Percentiles rank a stretch among this genome's conserved stretches.
Conservation (phyloP, 352 stramenopile species). For the Globisporangium polare region DNA sequence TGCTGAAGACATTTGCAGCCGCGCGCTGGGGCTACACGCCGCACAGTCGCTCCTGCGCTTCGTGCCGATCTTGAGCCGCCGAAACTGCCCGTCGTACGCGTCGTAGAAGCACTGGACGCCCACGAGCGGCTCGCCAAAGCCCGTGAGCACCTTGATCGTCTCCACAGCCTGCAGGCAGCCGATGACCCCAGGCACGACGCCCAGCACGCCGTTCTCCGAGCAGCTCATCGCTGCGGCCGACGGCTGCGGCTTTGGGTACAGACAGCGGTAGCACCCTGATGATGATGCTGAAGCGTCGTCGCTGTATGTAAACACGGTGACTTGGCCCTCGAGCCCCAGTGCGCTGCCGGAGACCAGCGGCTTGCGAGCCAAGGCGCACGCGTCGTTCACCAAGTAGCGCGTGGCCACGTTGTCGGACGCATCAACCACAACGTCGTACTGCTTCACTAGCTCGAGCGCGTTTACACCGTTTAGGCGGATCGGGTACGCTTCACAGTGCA, state of each 20-base stretch:
- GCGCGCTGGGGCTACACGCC: conserved; percentile 20
- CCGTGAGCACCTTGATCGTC: conserved; percentile 88
- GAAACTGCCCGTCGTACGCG: conserved; percentile 68
- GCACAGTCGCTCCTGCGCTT: conserved; percentile 31
- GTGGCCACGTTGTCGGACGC: conserved; percentile 95
- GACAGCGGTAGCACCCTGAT: conserved; percentile 94
- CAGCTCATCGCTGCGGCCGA: conserved; percentile 72
- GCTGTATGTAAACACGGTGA: conserved; percentile 92
- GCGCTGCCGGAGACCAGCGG: conserved; percentile 94
- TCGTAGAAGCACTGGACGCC: conserved; percentile 79
- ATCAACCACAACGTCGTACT: conserved; percentile 93
- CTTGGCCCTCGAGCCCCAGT: conserved; percentile 94
- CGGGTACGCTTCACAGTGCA: conserved; percentile 46
- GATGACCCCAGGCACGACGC: conserved; percentile 93
- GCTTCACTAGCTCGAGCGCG: conserved; percentile 62
- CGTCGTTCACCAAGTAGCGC: conserved; percentile 96
- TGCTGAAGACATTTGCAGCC: background rate
- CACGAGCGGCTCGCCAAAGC: conserved; percentile 48
- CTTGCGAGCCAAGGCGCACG: conserved; percentile 80
- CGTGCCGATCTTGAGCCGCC: conserved; percentile 50
- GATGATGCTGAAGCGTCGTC: conserved; percentile 17
- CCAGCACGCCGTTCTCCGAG: conserved; percentile 95
- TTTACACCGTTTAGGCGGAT: conserved; percentile 75
- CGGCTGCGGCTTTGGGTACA: conserved; percentile 89
- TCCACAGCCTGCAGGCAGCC: conserved; percentile 94